Evolutionary conservation across 169 alveolate genomes (phyloP), one percentile per base, ranked within the genome.

Genomic region (Theileria parva): DNA sequence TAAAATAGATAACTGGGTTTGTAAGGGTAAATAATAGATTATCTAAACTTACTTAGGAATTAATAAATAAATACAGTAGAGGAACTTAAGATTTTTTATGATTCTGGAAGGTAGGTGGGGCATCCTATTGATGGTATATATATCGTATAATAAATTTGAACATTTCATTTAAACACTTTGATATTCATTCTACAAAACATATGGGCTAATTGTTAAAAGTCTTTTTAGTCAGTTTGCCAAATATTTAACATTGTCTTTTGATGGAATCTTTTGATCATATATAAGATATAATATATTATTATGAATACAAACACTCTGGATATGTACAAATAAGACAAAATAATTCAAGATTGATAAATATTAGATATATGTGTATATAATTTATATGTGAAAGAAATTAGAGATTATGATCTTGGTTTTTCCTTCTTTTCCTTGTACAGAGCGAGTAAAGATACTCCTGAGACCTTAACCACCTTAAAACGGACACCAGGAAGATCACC

Each of bases 401-500:
- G 69, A 50, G 81, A 53, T 91, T 94, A 96, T 53, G 97, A 94
- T 78, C 99, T 92, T 39, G 98, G 98, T 86, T 97, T 97, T 92
- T 98, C 99, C 94, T 96, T 97, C 96, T 98, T 98, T 88, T 97
- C 99, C 86, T 93, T 94, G 96, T 94, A 98, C 55, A 98, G 96
- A 37, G 99, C 99, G 69, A 95, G 85, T 51, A 98, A 93, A 32
- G 99, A 95, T 48, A 93, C 97, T 51, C 99, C 98, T 23, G 99
- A 96, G 34, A 97, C 99, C 94, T 97, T 97, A 71, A 97, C 99
- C 61, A 98, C 98, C 96, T 98, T 97, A 96, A 98, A 98, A 88
- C 99, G 98, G 87, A 98, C 99, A 76, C 99, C 99, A 67, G 99
- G 99, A 87, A 98, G 91, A 94, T 98, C 99, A 76, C 99, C 99